Percentiles rank a stretch among this genome's conserved stretches.
Evolutionary conservation across 2,329 filamentous ascomycete genomes (phyloP).

Genomic region (Ascochyta rabiei): DNA sequence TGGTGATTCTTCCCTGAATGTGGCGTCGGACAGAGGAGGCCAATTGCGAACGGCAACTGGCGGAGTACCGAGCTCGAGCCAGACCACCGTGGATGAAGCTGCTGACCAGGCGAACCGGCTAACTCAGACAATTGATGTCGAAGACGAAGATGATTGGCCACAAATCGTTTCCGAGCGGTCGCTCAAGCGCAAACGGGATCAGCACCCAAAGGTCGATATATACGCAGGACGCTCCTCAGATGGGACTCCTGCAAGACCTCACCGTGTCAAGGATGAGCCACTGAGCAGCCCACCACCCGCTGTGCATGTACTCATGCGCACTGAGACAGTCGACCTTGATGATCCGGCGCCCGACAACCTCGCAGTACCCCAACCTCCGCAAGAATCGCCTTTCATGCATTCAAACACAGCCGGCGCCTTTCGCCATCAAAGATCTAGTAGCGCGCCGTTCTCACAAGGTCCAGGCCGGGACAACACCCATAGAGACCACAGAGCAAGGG

Average conservation of each 20-base stretch:
- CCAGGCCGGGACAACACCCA: conserved; percentile 22
- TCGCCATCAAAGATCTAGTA: conserved; percentile 38
- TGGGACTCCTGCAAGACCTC: conserved; percentile 39
- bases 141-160: conserved; percentile 47
- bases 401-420: conserved; percentile 19
- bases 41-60: background rate
- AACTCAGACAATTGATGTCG: conserved; percentile 5
- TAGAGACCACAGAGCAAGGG: background rate
- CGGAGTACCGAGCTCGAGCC: conserved; percentile 47
- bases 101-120: conserved; percentile 19
- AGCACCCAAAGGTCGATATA: conserved; percentile 24
- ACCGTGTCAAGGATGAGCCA: conserved; percentile 50
- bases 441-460: conserved; percentile 31
- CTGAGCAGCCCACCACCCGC: conserved; percentile 39
- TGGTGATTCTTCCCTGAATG: background rate
- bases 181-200: conserved; percentile 51
- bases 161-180: conserved; percentile 51
- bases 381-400: conserved; percentile 14
- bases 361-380: conserved; percentile 38
- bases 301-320: conserved; percentile 32
- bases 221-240: conserved; percentile 32
- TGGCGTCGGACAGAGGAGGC: background rate
- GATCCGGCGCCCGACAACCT: conserved; percentile 37
- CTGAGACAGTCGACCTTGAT: conserved; percentile 55
- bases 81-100: conserved; percentile 51